Evolutionary conservation across 257 asterid species (phyloP), one percentile per base, ranked within the genome.

Genomic region (Leonotis leonurus): DNA sequence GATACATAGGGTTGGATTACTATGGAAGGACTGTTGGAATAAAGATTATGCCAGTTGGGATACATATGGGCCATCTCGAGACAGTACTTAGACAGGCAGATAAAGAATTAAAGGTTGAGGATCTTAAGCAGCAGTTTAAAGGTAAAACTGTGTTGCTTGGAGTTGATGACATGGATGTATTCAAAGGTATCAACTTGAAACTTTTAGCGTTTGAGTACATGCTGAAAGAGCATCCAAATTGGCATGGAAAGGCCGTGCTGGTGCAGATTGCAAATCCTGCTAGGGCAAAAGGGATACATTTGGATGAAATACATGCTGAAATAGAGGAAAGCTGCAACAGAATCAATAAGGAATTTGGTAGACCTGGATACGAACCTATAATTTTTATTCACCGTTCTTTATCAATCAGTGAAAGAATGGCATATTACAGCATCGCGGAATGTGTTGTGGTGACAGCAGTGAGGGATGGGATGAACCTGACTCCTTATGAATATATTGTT

Each of bases 381-480:
- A 78, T 87, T 73, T 70, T 76, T 45, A 80, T 87, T 61, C 62
- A 80, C 62, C 80, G 75, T 53, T 54, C 86, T 41, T 32, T 84
- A 35, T 77, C 88, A 46, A 67, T 75, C 29, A 70, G 81, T 36
- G 95, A 87, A 73, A 77, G 85, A 68, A 80, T 80, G 86, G 89
- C 90, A 32, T 87, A 84, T 73, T 86, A 82, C 65, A 76, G 82
- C 35, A 69, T 84, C 50, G 89, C 95, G 40, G 95, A 86, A 69
- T 84, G 95, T 62, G 89, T 78, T 37, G 85, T 78, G 20, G 95
- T 86, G 68, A 82, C 92, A 44, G 95, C 95, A 51, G 92, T 86
- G 44, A 74, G 95, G 75, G 92, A 84, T 69, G 92, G 91, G 70
- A 81, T 86, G 95, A 85, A 85, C 66, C 71, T 85, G 63, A 83